A percentile compares a stretch with the other conserved stretches of the same genome.
phyloP scores from a whole-genome alignment of 371 early-diverging fungal species.

The Mucor racemosus region DNA sequence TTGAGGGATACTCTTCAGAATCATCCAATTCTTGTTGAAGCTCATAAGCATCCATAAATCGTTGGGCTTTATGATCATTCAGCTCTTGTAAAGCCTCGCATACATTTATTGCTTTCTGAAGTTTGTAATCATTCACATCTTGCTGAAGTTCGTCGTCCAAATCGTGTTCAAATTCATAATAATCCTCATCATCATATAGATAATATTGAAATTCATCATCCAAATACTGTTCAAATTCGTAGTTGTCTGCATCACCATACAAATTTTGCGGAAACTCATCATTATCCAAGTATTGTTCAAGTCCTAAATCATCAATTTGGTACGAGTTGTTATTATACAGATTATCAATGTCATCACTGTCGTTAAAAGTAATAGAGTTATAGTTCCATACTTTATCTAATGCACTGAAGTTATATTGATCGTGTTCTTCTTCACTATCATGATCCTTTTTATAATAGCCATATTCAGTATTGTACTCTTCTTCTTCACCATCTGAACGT shows the following conservation, averaged over 20 bases:
- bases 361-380: not conserved
- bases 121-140: too few species aligned
- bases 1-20: not conserved
- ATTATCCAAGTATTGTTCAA: not conserved
- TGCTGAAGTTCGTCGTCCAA: too few species aligned
- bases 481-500: not conserved
- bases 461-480: too few species aligned
- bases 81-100: too few species aligned
- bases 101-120: too few species aligned
- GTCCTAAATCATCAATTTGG: not conserved
- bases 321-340: not conserved
- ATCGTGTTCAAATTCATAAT: not conserved
- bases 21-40: too few species aligned
- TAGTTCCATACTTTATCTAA: not conserved
- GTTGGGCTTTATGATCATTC: not conserved
- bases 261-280: too few species aligned
- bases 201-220: not conserved
- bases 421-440: not conserved
- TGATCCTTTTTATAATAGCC: not conserved
- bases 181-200: not conserved
- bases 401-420: too few species aligned
- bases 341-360: too few species aligned
- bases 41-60: too few species aligned
- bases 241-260: too few species aligned
- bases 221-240: too few species aligned